Conservation (phyloP, 345 rosid genomes). For the Corymbia maculata region DNA sequence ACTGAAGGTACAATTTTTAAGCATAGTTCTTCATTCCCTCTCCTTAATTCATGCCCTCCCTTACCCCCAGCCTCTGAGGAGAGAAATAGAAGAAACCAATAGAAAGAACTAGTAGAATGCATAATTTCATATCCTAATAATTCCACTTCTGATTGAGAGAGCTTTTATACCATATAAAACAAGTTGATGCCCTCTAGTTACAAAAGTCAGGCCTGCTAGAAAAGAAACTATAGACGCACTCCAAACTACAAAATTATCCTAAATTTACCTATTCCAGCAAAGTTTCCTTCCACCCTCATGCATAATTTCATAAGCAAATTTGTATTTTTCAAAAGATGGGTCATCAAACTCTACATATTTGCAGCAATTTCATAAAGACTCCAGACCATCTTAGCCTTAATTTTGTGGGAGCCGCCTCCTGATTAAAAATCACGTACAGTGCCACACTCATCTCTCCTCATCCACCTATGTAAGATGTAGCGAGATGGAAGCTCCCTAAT, state of each 20-base stretch:
- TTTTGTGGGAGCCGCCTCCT: constrained; percentile 40
- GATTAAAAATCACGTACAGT: constrained; percentile 39
- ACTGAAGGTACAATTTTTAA: neutral
- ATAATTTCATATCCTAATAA: neutral
- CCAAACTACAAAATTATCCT: neutral
- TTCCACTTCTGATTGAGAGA: neutral
- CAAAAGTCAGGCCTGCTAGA: neutral
- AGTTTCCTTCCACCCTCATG: neutral
- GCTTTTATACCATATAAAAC: neutral
- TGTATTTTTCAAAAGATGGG: neutral
- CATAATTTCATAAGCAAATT: too few relatives aligned
- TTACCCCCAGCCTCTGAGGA: neutral
- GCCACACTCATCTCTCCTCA: constrained; percentile 56
- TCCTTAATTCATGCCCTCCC: neutral
- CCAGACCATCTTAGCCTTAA: constrained; percentile 64
- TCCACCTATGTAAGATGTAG: constrained; percentile 76
- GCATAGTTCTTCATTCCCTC: neutral
- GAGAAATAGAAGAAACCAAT: neutral
- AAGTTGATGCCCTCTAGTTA: neutral
- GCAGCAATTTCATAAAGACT: constrained; percentile 71
- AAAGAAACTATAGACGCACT: neutral
- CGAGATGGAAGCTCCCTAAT: constrained; percentile 59
- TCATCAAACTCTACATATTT: neutral
- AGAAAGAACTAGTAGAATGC: neutral
- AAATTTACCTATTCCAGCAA: neutral